Conservation (phyloP, 2,329 filamentous ascomycete species). For the Diaporthe citriasiana region DNA sequence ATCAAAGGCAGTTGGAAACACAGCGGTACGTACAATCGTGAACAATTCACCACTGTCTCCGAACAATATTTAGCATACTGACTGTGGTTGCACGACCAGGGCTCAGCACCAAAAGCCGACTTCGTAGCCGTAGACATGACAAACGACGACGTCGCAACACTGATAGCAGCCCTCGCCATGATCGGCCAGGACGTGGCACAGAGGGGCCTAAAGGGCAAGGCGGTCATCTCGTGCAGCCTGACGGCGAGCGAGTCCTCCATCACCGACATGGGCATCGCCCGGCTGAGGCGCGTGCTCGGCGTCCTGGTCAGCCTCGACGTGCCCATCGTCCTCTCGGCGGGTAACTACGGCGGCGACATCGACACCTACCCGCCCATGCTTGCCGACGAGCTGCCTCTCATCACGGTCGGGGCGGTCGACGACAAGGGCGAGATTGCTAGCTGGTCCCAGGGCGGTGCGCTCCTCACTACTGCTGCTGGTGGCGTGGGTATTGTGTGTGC, state of each 20-base stretch:
- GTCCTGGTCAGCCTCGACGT: conserved; percentile 20
- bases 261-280: conserved; percentile 2
- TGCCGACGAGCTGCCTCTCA: conserved; percentile 12
- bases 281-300: conserved; percentile 7
- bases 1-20: conserved; percentile 17
- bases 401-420: neutral
- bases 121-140: conserved; percentile 22
- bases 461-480: neutral
- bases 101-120: conserved; percentile 9
- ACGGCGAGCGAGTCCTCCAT: conserved; percentile 10
- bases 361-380: conserved; percentile 21
- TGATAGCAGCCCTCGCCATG: conserved; percentile 18
- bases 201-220: neutral
- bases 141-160: conserved; percentile 4
- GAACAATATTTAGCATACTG: neutral
- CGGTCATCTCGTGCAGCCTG: conserved; percentile 20
- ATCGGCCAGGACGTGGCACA: conserved; percentile 17
- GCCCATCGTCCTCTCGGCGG: neutral
- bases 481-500: conserved; percentile 19
- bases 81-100: neutral
- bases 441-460: conserved; percentile 1
- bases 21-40: neutral
- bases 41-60: accelerated
- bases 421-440: conserved; percentile 18
- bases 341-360: conserved; percentile 24